These are phyloP conservation scores for Ochetophila trinervis DNA, from an alignment of 306 rosid species.

Conservation along the genomic window DNA sequence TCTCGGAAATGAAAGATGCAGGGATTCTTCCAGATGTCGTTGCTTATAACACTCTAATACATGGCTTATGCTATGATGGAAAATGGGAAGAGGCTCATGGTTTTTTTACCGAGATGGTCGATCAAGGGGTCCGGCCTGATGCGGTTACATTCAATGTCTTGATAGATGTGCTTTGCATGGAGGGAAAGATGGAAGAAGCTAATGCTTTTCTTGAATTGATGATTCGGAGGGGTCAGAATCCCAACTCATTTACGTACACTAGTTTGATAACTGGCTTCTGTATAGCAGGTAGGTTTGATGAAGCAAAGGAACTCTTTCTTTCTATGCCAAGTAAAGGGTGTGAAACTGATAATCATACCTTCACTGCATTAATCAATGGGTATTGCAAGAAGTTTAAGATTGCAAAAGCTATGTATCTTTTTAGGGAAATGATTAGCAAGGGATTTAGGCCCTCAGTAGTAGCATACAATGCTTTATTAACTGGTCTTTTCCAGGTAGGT, in stretches of 20 bases:
- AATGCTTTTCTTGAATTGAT: conserved; percentile 28
- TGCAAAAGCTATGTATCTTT: conserved; percentile 34
- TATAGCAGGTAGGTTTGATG: conserved; percentile 29
- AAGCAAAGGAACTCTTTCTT: conserved; percentile 30
- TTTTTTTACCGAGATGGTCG: conserved; percentile 42
- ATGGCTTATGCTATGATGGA: conserved; percentile 33
- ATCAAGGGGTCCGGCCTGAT: conserved; percentile 43
- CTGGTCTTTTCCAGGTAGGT: conserved; percentile 35
- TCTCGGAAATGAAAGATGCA: conserved; percentile 38
- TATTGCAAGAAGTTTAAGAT: conserved; percentile 30
- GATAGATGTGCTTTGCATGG: conserved; percentile 32
- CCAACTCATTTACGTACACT: conserved; percentile 25
- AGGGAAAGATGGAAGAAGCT: conserved; percentile 36
- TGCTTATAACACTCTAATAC: conserved; percentile 38
- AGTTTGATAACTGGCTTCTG: conserved; percentile 41
- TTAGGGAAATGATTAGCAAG: conserved; percentile 23
- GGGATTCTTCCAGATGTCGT: conserved; percentile 34
- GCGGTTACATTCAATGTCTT: conserved; percentile 36
- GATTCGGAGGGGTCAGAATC: conserved; percentile 32
- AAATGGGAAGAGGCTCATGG: conserved; percentile 36
- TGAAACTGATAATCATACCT: conserved; percentile 29
- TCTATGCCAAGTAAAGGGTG: conserved; percentile 29
- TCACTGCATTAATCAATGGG: conserved; percentile 38
- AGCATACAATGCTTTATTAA: conserved; percentile 26
- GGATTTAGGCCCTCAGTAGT: conserved; percentile 31